phyloP scores from a whole-genome alignment of 768 basidiomycete species.

The Exidia glandulosa region DNA sequence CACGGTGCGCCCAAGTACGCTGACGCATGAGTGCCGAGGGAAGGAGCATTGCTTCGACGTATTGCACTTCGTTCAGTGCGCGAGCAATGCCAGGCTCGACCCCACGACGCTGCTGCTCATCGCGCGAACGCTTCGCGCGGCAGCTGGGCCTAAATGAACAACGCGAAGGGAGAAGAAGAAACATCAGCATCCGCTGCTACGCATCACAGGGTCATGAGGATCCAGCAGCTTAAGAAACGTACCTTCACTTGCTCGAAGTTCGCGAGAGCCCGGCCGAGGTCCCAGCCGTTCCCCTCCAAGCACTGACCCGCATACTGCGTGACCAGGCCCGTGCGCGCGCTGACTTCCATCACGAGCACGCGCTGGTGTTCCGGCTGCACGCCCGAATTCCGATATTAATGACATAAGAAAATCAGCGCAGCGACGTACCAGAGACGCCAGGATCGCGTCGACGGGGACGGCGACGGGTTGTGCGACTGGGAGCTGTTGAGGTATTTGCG shows the following conservation, averaged over 20 bases:
- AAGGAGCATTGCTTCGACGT: no score
- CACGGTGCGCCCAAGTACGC: no score
- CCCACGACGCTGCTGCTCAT: neutral
- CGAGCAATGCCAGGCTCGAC: neutral
- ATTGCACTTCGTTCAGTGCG: neutral
- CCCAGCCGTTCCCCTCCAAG: conserved; percentile 75
- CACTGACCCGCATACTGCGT: conserved; percentile 76
- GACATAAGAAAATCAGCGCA: conserved; percentile 5
- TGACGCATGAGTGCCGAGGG: no score
- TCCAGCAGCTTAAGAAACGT: conserved; percentile 16
- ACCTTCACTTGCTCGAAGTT: conserved; percentile 90
- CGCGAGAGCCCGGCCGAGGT: conserved; percentile 61
- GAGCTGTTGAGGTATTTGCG: conserved; percentile 14
- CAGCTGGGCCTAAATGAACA: conserved; percentile 31
- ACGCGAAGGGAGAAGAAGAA: conserved; percentile 11
- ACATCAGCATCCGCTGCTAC: neutral
- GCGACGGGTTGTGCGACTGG: neutral
- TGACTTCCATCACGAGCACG: conserved; percentile 55
- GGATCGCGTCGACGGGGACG: conserved; percentile 12
- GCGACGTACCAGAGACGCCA: conserved; percentile 48
- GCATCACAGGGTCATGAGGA: no score
- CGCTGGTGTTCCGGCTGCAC: conserved; percentile 60
- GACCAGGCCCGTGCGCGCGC: conserved; percentile 67
- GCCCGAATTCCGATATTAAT: conserved; percentile 4
- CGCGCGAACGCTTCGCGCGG: conserved; percentile 45